Percentiles rank a stretch among this genome's conserved stretches.
These are phyloP conservation scores for Groenewaldozyma auringiensis DNA, from an alignment of 1,139 yeast species.

Conservation along the genomic window DNA sequence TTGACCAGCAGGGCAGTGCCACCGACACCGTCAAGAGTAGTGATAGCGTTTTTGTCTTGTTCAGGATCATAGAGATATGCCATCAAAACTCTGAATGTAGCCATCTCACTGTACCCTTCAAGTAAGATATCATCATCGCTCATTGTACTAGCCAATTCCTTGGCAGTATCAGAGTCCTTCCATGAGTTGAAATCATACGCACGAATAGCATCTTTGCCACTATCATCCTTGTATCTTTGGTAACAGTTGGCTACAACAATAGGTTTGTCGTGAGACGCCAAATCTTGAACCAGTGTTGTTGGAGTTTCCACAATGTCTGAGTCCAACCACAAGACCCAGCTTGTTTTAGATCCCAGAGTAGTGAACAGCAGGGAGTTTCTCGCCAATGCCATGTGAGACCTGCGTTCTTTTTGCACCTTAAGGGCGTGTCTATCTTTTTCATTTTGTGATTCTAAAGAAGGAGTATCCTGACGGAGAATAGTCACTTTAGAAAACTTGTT, in stretches of 20 bases:
- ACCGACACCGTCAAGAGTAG: slow-evolving; percentile 94
- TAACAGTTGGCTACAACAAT: slow-evolving; percentile 87
- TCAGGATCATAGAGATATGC: slow-evolving; percentile 70
- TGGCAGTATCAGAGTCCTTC: slow-evolving; percentile 87
- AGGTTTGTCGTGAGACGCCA: slow-evolving; percentile 80
- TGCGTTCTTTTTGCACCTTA: slow-evolving; percentile 78
- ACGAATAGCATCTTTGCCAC: slow-evolving; percentile 54
- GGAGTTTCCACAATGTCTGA: slow-evolving; percentile 91
- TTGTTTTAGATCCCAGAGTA: slow-evolving; percentile 79
- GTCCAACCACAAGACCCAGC: slow-evolving; percentile 96
- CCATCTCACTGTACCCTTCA: slow-evolving; percentile 84
- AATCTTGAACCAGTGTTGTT: slow-evolving; percentile 68
- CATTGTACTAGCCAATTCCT: slow-evolving; percentile 61
- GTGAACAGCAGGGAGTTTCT: slow-evolving; percentile 86
- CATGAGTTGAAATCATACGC: slow-evolving; percentile 96
- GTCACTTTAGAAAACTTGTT: slow-evolving; percentile 67
- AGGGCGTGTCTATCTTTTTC: slow-evolving; percentile 72
- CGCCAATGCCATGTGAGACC: slow-evolving; percentile 87
- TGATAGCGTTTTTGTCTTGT: slow-evolving; percentile 42
- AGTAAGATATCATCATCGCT: slow-evolving; percentile 84
- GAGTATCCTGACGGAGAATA: slow-evolving; percentile 83
- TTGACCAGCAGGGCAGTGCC: slow-evolving; percentile 90
- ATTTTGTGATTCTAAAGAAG: slow-evolving; percentile 47
- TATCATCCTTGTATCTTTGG: slow-evolving; percentile 62
- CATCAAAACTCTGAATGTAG: slow-evolving; percentile 94